Evolutionary conservation across 208 protist species (phyloP), one percentile per base, ranked within the genome.

Genomic region (Sergeia podlipaevii): DNA sequence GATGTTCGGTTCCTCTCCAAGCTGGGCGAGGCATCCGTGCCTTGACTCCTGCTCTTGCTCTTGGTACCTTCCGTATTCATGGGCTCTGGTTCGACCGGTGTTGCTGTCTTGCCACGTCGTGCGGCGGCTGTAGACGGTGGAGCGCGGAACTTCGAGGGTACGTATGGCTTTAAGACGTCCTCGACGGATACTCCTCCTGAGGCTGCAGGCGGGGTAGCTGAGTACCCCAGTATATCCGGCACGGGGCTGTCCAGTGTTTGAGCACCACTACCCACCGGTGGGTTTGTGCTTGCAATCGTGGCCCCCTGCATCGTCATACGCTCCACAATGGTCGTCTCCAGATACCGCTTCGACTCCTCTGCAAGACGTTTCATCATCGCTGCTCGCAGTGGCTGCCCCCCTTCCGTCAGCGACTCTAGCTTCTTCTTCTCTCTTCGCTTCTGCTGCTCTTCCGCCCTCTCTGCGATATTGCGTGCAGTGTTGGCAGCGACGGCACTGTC

Each of bases 321-420:
- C 29, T 85, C 74, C 58, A 83, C 77, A 2, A 93, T 75, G 3
- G 84, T 80, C 17, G 64, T 60, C 45, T 88, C 85, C 10, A 93
- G 61, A 55, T 85, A 93, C 33, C 57, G 41, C 45, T 80, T 85
- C 6, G 80, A 93, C 48, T 83, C 72, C 34, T 71, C 73, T 2
- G 81, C 76, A 23, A 93, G 70, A 29, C 71, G 64, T 29, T 78
- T 77, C 42, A 89, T 54, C 27, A 86, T 65, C 32, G 62, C 74
- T 4, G 48, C 38, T 34, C 71, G 70, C 20, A 92, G 57, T 11
- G 39, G 66, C 23, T 56, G 49, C 1, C 77, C 72, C 26, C 54
- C 43, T 32, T 53, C 58, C 10, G 65, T 69, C 20, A 71, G 37
- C 21, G 47, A 55, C 24, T 55, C 65, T 56, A 46, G 41, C 32